Evolutionary conservation across 2,329 filamentous ascomycete genomes (phyloP), one percentile per base, ranked within the genome.

Genomic region (Exophiala lecanii-corni): DNA sequence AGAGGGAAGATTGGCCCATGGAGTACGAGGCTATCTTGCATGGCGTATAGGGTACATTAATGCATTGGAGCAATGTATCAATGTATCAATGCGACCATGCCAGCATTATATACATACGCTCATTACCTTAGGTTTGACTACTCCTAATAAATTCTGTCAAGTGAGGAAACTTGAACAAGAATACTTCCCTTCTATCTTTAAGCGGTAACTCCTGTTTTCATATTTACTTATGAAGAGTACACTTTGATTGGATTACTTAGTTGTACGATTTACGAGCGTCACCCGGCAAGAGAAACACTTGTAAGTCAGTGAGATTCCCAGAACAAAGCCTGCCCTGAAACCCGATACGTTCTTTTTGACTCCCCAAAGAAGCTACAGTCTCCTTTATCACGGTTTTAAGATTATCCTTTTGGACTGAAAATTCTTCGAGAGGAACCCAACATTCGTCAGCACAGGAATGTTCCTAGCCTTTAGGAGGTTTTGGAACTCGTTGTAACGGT

Each of bases 401-500:
- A 12, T 26, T 26, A 26, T n/a, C n/a, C n/a, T n/a, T n/a, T n/a
- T n/a, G n/a, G n/a, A n/a, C n/a, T n/a, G n/a, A n/a, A n/a, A n/a
- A n/a, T n/a, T n/a, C n/a, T n/a, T n/a, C n/a, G n/a, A n/a, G n/a
- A n/a, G n/a, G n/a, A n/a, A n/a, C n/a, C n/a, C n/a, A n/a, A n/a
- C n/a, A n/a, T n/a, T n/a, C n/a, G n/a, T n/a, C n/a, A n/a, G n/a
- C n/a, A n/a, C n/a, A n/a, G n/a, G n/a, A n/a, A n/a, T n/a, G n/a
- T n/a, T n/a, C 23, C 23, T 26, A 26, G 23, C 7, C 23, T 26
- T 7, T 26, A 26, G 41, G 35, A 39, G 25, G 18, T 39, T 28
- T 39, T 33, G 35, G 16, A 44, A 44, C 12, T 38, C 21, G 16
- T 43, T 43, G 33, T 38, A 30, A 10, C 34, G 12, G 18, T 19